Conservation (phyloP, 441 rosid genomes). For the Erodium moschatum region DNA sequence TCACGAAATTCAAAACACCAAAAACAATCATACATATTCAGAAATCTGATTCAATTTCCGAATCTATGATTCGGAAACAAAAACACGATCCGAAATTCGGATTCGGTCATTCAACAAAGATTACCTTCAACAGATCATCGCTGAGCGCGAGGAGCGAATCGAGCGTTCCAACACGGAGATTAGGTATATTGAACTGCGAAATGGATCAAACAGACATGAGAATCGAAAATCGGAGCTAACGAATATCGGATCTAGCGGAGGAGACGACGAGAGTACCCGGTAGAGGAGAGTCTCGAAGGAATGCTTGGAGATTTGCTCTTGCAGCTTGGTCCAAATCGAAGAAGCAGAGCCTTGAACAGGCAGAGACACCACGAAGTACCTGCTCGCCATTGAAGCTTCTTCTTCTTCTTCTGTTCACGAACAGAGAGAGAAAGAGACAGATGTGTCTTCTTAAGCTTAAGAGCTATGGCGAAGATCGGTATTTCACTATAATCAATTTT, state of each 20-base stretch:
- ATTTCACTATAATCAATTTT: neutral
- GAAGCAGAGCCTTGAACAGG: constrained; percentile 71
- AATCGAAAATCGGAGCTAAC: neutral
- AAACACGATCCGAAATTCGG: neutral
- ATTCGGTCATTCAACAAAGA: neutral
- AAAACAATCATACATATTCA: neutral
- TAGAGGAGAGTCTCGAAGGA: constrained; percentile 95
- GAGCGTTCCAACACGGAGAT: constrained; percentile 94
- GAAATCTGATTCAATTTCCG: neutral
- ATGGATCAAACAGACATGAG: constrained; percentile 8
- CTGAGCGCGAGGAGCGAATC: constrained; percentile 91
- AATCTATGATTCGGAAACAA: neutral
- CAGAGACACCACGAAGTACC: constrained; percentile 89
- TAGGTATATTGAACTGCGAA: constrained; percentile 79
- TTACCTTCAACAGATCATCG: constrained; percentile 88
- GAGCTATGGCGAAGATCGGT: neutral
- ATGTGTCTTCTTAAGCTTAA: neutral
- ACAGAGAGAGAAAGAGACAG: neutral
- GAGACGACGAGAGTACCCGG: constrained; percentile 40
- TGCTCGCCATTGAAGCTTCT: constrained; percentile 49
- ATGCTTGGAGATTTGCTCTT: constrained; percentile 85
- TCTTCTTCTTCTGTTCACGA: neutral
- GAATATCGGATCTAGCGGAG: constrained; percentile 1
- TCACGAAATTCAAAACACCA: neutral
- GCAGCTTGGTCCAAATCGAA: constrained; percentile 64